Conservation (phyloP, 208 protist genomes). For the Acanthamoeba royreba region DNA sequence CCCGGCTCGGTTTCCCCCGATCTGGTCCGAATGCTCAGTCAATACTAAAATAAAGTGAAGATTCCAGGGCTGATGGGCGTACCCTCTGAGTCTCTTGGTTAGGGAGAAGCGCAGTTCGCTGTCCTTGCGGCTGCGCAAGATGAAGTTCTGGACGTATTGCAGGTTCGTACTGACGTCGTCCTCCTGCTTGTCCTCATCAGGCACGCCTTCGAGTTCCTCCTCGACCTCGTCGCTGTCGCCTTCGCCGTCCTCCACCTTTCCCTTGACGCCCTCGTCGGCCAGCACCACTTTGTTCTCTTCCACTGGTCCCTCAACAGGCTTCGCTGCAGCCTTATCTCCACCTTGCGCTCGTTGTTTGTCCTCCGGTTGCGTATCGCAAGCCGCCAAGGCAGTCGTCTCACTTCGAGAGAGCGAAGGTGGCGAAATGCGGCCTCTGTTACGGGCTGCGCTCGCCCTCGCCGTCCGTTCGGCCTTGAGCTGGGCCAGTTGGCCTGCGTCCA, state of each 20-base stretch:
- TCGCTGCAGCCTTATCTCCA: not conserved
- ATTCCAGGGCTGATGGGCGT: not conserved
- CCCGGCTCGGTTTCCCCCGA: not conserved
- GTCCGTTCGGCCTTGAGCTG: not conserved
- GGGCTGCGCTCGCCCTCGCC: not conserved
- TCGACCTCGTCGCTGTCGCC: not conserved
- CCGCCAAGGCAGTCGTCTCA: not conserved
- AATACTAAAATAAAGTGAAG: not conserved
- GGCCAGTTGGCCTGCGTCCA: not conserved
- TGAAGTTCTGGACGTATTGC: conserved; percentile 8
- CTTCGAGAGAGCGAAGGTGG: not conserved
- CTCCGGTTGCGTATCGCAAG: too few species aligned
- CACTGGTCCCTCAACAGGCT: too few species aligned
- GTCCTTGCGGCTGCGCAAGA: not conserved
- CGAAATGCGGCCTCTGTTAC: not conserved
- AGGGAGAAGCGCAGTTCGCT: not conserved
- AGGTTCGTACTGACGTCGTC: too few species aligned
- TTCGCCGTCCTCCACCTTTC: not conserved
- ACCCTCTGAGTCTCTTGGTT: not conserved
- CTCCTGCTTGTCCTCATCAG: too few species aligned
- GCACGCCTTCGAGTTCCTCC: too few species aligned
- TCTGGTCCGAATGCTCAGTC: not conserved
- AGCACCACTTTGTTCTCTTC: not conserved
- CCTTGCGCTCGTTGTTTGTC: not conserved
- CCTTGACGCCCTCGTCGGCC: not conserved